Evolutionary conservation across 306 rosid species (phyloP).

Genomic region (Echinosophora koreensis): DNA sequence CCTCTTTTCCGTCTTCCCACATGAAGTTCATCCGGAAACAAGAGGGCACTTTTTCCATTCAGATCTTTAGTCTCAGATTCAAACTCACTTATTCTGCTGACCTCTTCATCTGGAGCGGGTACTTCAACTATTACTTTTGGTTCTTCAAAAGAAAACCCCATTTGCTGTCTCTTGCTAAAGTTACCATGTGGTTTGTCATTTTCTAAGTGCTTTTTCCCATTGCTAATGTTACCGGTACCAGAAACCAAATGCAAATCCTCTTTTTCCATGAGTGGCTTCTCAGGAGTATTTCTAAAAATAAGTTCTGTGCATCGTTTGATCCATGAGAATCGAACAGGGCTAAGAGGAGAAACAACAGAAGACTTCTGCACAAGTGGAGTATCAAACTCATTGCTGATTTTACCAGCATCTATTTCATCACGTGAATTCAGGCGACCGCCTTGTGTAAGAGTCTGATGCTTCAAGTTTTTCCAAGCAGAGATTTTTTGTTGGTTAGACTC

Average conservation of each 20-base stretch:
- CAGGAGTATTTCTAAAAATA: constrained; percentile 74
- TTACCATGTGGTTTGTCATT: constrained; percentile 51
- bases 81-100: constrained; percentile 44
- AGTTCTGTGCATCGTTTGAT: constrained; percentile 73
- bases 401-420: constrained; percentile 44
- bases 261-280: constrained; percentile 46
- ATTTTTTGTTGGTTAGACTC: constrained; percentile 57
- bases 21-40: constrained; percentile 46
- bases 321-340: constrained; percentile 75
- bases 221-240: constrained; percentile 45
- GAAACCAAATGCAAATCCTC: constrained; percentile 49
- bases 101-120: constrained; percentile 56
- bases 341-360: constrained; percentile 56
- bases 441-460: constrained; percentile 49
- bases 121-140: constrained; percentile 93
- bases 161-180: constrained; percentile 52
- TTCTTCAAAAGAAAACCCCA: constrained; percentile 63
- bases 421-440: constrained; percentile 46
- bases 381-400: constrained; percentile 53
- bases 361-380: constrained; percentile 59
- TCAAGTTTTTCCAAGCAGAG: constrained; percentile 56
- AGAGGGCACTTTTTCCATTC: constrained; percentile 51
- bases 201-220: constrained; percentile 43
- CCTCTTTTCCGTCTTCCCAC: constrained; percentile 75
- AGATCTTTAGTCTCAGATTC: constrained; percentile 55